phyloP scores from a whole-genome alignment of 2,329 filamentous ascomycete genomes.

The Alternaria tenuissima region DNA sequence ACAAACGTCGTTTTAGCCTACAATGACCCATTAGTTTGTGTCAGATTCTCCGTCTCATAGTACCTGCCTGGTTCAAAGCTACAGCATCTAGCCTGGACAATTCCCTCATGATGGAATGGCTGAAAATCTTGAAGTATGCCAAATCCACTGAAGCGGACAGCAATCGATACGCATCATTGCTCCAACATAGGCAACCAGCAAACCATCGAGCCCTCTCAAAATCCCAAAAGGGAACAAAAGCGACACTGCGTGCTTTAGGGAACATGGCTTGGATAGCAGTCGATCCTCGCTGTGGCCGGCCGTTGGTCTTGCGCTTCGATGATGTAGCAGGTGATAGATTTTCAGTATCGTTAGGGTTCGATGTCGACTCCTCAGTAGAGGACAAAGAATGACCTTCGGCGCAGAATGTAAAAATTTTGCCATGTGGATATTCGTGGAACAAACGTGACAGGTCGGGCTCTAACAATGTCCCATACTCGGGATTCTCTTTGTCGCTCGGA shows the following conservation, averaged over 20 bases:
- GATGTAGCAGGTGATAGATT: not conserved
- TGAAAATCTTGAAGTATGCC: slow-evolving; percentile 48
- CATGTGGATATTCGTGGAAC: slow-evolving; percentile 34
- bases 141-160: slow-evolving; percentile 43
- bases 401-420: slow-evolving; percentile 38
- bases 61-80: slow-evolving; percentile 44
- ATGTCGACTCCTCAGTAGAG: slow-evolving; percentile 28
- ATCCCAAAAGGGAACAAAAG: slow-evolving; percentile 53
- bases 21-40: not conserved
- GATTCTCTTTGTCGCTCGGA: slow-evolving; percentile 6
- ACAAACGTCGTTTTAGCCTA: slow-evolving; percentile 62
- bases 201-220: slow-evolving; percentile 49
- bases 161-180: slow-evolving; percentile 37
- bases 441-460: slow-evolving; percentile 34
- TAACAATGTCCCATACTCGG: slow-evolving; percentile 19
- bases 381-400: slow-evolving; percentile 26
- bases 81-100: slow-evolving; percentile 62
- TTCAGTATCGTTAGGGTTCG: slow-evolving; percentile 7
- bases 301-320: slow-evolving; percentile 11
- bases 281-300: slow-evolving; percentile 39
- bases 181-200: slow-evolving; percentile 49
- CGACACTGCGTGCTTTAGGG: slow-evolving; percentile 44
- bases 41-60: not conserved
- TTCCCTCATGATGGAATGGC: slow-evolving; percentile 65
- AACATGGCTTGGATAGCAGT: slow-evolving; percentile 63